A percentile compares a stretch with the other conserved stretches of the same genome.
Evolutionary conservation across 495 filamentous ascomycete species (phyloP).

Genomic region (Physcia stellaris): DNA sequence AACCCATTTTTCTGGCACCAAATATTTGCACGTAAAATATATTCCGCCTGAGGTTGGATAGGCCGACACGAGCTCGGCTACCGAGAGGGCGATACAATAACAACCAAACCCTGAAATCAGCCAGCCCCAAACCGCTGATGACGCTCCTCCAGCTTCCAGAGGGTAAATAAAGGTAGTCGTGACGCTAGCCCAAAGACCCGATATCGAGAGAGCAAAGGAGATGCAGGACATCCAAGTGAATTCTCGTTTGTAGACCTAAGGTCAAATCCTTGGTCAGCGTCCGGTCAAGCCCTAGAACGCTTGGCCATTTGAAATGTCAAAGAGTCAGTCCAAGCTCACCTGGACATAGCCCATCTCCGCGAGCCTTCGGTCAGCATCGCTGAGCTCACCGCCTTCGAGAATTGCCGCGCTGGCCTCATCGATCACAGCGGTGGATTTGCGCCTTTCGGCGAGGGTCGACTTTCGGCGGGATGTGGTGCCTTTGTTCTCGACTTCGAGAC

Average conservation of each 20-base stretch:
- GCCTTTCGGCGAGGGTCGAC: no score
- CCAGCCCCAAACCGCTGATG: conserved; percentile 52
- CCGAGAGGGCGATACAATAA: conserved; percentile 45
- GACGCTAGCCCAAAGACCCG: conserved; percentile 44
- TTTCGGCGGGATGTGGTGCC: no score
- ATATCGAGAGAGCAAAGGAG: conserved; percentile 51
- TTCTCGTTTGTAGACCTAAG: conserved; percentile 53
- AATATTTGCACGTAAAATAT: conserved; percentile 34
- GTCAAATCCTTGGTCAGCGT: no score
- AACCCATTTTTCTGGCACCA: conserved; percentile 23
- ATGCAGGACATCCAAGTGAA: conserved; percentile 48
- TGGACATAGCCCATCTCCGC: no score
- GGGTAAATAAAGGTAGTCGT: conserved; percentile 50
- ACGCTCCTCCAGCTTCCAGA: conserved; percentile 43
- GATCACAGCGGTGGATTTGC: no score
- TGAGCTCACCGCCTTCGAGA: no score
- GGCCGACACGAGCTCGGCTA: conserved; percentile 42
- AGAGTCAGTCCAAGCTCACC: no score
- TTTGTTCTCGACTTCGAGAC: no score
- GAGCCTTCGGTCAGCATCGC: no score
- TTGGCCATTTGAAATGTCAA: no score
- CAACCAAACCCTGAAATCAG: conserved; percentile 46
- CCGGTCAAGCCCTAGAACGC: no score
- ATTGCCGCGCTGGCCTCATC: no score
- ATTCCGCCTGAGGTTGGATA: conserved; percentile 43